Evolutionary conservation across 164 flowering plant species (phyloP).

Genomic region (Dillenia suffruticosa): DNA sequence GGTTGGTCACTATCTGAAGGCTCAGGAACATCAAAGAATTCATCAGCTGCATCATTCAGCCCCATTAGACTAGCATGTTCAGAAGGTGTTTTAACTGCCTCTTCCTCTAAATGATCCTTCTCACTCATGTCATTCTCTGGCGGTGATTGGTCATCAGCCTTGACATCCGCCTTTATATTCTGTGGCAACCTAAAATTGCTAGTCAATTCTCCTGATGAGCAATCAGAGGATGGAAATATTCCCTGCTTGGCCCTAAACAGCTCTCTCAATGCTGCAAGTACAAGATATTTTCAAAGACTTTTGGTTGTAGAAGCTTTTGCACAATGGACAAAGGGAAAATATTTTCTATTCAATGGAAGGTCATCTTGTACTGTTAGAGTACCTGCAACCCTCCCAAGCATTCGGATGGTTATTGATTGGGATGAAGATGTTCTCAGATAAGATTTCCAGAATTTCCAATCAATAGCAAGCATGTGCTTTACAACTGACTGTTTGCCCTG

Average conservation of each 20-base stretch:
- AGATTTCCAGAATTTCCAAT: conserved; percentile 86
- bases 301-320: no score
- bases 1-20: conserved; percentile 39
- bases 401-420: conserved; percentile 60
- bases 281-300: background rate
- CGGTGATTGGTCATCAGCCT: conserved; percentile 22
- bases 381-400: conserved; percentile 91
- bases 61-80: conserved; percentile 35
- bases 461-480: conserved; percentile 92
- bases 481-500: conserved; percentile 74
- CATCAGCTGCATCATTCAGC: conserved; percentile 53
- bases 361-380: background rate
- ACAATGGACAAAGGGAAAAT: background rate
- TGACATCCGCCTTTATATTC: conserved; percentile 24
- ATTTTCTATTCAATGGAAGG: background rate
- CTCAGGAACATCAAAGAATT: conserved; percentile 68
- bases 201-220: conserved; percentile 35
- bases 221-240: conserved; percentile 28
- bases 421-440: conserved; percentile 50
- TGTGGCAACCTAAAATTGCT: conserved; percentile 27
- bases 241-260: conserved; percentile 58
- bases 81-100: conserved; percentile 15
- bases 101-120: conserved; percentile 23
- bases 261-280: conserved; percentile 72
- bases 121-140: conserved; percentile 14